Evolutionary conservation across 495 filamentous ascomycete species (phyloP), one percentile per base, ranked within the genome.

Genomic region (Annulohypoxylon bovei): DNA sequence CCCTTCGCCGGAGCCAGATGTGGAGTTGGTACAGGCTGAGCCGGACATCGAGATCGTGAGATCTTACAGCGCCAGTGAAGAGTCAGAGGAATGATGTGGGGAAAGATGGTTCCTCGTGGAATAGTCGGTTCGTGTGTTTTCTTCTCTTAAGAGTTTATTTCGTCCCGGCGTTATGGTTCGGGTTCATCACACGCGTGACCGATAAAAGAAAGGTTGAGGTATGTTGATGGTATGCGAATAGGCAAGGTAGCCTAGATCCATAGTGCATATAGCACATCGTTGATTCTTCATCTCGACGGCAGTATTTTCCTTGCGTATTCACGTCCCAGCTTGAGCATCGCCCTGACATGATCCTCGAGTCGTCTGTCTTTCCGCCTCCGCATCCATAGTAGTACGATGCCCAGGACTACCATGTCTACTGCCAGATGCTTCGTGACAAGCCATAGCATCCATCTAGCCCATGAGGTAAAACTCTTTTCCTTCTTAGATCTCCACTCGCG

Each of bases 341-440:
- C 82, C 47, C 87, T 81, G 39, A 97, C 82, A n/a, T 92, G 88
- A 65, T 90, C 86, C 78, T 97, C 93, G 1, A 97, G 81, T 70
- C 91, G 86, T 28, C 85, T 85, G 75, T 97, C 95, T 42, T 90
- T 91, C 56, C 88, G 88, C 65, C 85, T 83, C 62, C 93, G 83
- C 87, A 97, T 88, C 90, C 90, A 97, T 20, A 97, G 77, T 49
- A 95, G 76, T 28, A 97, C 69, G 25, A 93, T 62, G 3, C 86
- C 87, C 40, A 97, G 81, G 12, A 98, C 64, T 4, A 90, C 81
- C 20, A 89, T 65, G 75, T 98, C 93, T 58, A 92, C 81, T 22
- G 90, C 76, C 18, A 96, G 73, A 76, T 97, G 93, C 68, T 92
- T 91, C 25, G 90, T 68, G n/a, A 84, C 77, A 50, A 86, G 79